A percentile compares a stretch with the other conserved stretches of the same genome.
phyloP scores from a whole-genome alignment of 768 basidiomycete genomes.

The Collybiopsis luxurians region DNA sequence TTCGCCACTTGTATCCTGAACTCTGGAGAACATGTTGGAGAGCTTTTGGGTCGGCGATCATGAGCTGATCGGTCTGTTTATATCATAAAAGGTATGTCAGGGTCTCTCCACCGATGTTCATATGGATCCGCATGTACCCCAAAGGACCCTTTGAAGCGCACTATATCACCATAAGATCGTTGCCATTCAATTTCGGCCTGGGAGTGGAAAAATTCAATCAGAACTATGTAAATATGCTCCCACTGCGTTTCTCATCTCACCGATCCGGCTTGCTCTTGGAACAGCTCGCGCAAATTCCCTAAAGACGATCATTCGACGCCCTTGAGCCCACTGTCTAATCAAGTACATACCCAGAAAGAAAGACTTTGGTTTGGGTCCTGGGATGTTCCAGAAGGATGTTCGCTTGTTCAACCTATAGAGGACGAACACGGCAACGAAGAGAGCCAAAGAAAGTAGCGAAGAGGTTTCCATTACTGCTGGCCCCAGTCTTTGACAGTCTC shows the following conservation, averaged over 20 bases:
- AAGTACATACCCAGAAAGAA: not conserved
- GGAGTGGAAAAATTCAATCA: not conserved
- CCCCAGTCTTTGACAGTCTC: too few species aligned
- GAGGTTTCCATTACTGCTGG: not conserved
- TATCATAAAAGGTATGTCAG: not conserved
- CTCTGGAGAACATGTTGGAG: conserved; percentile 29
- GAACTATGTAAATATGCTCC: not conserved
- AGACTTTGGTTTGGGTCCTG: not conserved
- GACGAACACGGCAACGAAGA: not conserved
- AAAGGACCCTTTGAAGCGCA: conserved; percentile 5
- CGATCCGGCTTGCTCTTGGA: conserved; percentile 2
- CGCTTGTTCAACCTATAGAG: not conserved
- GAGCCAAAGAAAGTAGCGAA: not conserved
- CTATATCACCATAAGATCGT: conserved; percentile 3
- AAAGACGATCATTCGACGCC: too few species aligned
- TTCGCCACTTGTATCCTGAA: conserved; percentile 27
- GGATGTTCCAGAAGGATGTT: not conserved
- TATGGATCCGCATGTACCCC: not conserved
- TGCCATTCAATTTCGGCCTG: conserved; percentile 8
- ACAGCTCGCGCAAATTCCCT: conserved; percentile 10
- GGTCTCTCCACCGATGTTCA: too few species aligned
- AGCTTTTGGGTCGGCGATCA: conserved; percentile 30
- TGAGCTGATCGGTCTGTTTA: conserved; percentile 25
- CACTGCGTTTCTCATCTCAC: not conserved
- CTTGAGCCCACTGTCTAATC: too few species aligned